A percentile compares a stretch with the other conserved stretches of the same genome.
phyloP scores from a whole-genome alignment of 1,139 yeast genomes.

The Magnusiomyces tetraspermus region DNA sequence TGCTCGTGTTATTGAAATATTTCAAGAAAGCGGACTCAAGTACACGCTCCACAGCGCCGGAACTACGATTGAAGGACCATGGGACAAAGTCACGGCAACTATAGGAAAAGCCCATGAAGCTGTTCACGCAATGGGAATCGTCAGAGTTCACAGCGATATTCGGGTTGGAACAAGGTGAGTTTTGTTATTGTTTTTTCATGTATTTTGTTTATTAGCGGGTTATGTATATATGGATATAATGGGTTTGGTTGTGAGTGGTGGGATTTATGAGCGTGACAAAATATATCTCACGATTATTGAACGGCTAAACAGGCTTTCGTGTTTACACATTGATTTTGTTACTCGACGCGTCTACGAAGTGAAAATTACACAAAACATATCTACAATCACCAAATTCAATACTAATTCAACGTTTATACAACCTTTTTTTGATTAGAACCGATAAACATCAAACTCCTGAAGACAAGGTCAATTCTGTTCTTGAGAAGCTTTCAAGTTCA shows the following conservation, averaged over 20 bases:
- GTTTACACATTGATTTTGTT: neutral
- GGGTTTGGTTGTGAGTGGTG: too few relatives aligned
- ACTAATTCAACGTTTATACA: neutral
- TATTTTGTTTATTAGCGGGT: neutral
- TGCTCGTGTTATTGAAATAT: conserved; percentile 54
- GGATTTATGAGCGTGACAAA: too few relatives aligned
- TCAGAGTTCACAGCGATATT: conserved; percentile 75
- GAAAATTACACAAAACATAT: neutral
- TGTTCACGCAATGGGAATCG: conserved; percentile 59
- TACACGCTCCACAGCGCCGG: conserved; percentile 82
- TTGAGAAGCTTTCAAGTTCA: neutral
- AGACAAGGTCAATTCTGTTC: conserved; percentile 28
- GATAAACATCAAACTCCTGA: conserved; percentile 30
- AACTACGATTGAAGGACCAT: conserved; percentile 85
- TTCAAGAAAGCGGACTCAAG: conserved; percentile 51
- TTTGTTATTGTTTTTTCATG: neutral
- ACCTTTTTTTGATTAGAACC: conserved; percentile 23
- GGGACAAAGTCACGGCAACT: conserved; percentile 73
- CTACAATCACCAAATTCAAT: neutral
- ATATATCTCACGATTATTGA: too few relatives aligned
- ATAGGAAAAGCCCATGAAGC: conserved; percentile 72
- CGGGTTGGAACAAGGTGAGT: conserved; percentile 64
- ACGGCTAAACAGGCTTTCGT: too few relatives aligned
- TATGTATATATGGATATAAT: too few relatives aligned
- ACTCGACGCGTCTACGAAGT: too few relatives aligned